These are phyloP conservation scores for Emydomyces testavorans DNA, from an alignment of 2,329 filamentous ascomycete species.

Conservation along the genomic window DNA sequence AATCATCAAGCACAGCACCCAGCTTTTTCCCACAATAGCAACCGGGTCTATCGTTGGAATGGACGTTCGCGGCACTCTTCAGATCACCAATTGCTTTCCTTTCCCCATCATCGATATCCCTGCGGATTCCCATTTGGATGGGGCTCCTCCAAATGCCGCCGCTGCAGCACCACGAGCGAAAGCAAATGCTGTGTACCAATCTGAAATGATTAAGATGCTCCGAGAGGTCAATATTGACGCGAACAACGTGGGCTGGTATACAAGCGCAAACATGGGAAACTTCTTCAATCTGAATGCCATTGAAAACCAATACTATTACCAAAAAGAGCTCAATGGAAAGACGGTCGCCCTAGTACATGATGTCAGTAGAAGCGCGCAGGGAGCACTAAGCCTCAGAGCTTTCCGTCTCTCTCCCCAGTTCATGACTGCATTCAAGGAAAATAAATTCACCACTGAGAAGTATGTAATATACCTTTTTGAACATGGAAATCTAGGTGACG, in stretches of 20 bases:
- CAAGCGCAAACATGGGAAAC: conserved; percentile 96
- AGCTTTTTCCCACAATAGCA: conserved; percentile 74
- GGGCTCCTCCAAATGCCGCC: conserved; percentile 57
- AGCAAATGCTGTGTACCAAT: conserved; percentile 76
- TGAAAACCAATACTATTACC: conserved; percentile 96
- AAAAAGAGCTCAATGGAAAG: conserved; percentile 78
- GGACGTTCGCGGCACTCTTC: conserved; percentile 68
- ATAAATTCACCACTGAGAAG: conserved; percentile 94
- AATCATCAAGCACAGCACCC: conserved; percentile 89
- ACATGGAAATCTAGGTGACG: not conserved
- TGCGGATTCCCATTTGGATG: conserved; percentile 59
- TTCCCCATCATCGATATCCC: conserved; percentile 74
- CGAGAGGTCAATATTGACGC: conserved; percentile 97
- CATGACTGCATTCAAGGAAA: conserved; percentile 87
- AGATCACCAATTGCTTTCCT: conserved; percentile 90
- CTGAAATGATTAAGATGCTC: conserved; percentile 92
- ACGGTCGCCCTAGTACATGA: conserved; percentile 88
- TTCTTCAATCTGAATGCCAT: conserved; percentile 91
- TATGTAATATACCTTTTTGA: conserved; percentile 38
- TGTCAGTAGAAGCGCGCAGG: conserved; percentile 87
- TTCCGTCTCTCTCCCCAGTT: conserved; percentile 82
- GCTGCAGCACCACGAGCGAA: conserved; percentile 86
- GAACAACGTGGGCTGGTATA: conserved; percentile 98
- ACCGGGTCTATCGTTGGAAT: conserved; percentile 89
- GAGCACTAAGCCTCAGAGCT: conserved; percentile 75